These are phyloP conservation scores for Corchorus capsularis DNA, from an alignment of 345 rosid species.

Conservation along the genomic window DNA sequence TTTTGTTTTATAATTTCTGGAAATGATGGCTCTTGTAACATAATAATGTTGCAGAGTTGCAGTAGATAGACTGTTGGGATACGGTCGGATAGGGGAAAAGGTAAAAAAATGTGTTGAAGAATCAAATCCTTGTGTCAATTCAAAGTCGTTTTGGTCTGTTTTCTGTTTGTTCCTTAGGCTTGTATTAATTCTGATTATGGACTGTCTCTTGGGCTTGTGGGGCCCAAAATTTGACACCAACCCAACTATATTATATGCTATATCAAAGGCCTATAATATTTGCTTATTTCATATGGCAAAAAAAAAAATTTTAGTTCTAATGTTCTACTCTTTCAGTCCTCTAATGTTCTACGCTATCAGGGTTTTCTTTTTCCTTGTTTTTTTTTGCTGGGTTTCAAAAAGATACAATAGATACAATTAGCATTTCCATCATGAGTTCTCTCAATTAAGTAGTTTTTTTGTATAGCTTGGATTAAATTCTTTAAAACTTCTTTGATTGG, in stretches of 20 bases:
- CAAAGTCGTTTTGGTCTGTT: conserved; percentile 15
- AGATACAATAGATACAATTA: no score
- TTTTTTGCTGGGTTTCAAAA: no score
- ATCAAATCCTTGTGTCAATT: conserved; percentile 23
- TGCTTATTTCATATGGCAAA: no score
- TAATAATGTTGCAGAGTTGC: neutral
- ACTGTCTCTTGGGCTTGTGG: neutral
- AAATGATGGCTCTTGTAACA: neutral
- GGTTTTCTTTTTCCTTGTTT: no score
- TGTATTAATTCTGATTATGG: neutral
- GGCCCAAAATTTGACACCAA: neutral
- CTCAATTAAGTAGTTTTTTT: no score
- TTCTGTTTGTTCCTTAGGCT: neutral
- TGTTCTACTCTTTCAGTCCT: neutral
- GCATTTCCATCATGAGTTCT: no score
- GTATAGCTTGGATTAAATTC: neutral
- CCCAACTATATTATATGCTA: no score
- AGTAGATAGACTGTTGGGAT: conserved; percentile 13
- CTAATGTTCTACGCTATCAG: no score
- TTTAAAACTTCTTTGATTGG: neutral
- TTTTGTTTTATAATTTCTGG: no score
- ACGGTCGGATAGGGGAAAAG: neutral
- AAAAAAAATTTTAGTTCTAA: no score
- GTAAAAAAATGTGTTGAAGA: neutral
- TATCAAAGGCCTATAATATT: no score